Percentiles rank a stretch among this genome's conserved stretches.
Conservation (phyloP, 352 stramenopile genomes). For the Pythium sp. region DNA sequence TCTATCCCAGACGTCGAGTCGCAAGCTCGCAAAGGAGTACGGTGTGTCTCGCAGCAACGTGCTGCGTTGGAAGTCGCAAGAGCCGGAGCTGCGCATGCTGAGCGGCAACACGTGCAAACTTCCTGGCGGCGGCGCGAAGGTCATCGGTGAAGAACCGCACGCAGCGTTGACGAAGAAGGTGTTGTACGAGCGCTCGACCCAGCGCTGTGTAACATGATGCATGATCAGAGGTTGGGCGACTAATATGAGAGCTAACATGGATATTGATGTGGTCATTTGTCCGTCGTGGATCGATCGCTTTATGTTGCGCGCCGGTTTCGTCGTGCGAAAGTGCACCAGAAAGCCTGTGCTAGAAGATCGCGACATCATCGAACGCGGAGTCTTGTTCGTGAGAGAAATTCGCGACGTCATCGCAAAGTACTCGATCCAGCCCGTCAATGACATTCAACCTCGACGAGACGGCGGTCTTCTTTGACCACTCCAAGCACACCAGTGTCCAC, state of each 20-base stretch:
- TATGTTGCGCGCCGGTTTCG: not conserved
- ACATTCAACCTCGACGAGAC: slow-evolving; percentile 1
- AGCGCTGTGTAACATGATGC: not conserved
- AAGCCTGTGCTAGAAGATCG: not conserved
- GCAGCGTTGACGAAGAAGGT: not conserved
- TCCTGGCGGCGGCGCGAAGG: not conserved
- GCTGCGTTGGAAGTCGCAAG: slow-evolving; percentile 1
- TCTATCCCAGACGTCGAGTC: not conserved
- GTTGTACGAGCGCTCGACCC: not conserved
- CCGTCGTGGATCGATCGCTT: not conserved
- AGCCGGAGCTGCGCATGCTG: not conserved
- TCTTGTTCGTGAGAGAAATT: not conserved
- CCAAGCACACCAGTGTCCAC: not conserved
- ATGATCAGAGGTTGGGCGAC: not conserved
- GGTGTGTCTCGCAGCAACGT: not conserved
- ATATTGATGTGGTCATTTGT: slow-evolving; percentile 1
- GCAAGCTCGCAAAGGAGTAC: not conserved
- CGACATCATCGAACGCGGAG: not conserved
- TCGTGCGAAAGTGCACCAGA: not conserved
- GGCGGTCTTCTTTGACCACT: slow-evolving; percentile 4
- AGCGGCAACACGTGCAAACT: not conserved
- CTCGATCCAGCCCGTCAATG: not conserved
- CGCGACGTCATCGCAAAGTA: slow-evolving; percentile 2
- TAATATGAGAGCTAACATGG: not conserved
- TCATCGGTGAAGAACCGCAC: not conserved